Evolutionary conservation across 306 rosid species (phyloP).

Genomic region (Trifolium repens): DNA sequence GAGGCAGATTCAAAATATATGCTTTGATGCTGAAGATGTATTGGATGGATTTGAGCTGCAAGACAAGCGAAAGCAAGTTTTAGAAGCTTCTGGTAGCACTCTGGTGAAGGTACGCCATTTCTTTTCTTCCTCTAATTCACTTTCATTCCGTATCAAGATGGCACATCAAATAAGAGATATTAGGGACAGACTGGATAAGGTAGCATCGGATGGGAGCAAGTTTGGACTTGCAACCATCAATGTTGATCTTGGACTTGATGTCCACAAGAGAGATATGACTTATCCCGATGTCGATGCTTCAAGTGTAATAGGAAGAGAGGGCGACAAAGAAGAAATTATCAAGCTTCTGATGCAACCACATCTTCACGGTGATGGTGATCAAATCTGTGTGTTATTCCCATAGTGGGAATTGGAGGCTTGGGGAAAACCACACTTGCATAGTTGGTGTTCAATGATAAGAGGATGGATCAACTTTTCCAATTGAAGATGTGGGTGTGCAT

Average conservation of each 20-base stretch:
- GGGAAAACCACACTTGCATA: slow-evolving; percentile 40
- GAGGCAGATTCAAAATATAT: background rate
- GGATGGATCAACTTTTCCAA: background rate
- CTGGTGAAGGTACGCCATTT: background rate
- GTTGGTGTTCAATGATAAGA: background rate
- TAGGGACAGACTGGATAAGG: background rate
- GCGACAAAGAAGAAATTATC: background rate
- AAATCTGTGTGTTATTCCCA: background rate
- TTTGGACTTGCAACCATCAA: background rate
- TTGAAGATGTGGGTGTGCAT: slow-evolving; percentile 21
- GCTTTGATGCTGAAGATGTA: background rate
- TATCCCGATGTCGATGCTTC: background rate
- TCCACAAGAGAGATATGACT: background rate
- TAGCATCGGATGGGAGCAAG: background rate
- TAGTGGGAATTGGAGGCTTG: slow-evolving; percentile 35
- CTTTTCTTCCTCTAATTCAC: background rate
- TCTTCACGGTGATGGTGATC: background rate
- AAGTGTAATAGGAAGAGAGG: background rate
- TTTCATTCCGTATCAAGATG: background rate
- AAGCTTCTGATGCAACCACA: background rate
- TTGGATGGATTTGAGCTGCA: background rate
- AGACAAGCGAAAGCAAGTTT: too few relatives aligned
- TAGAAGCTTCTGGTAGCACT: too few relatives aligned
- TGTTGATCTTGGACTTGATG: background rate
- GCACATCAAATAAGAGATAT: background rate